A percentile compares a stretch with the other conserved stretches of the same genome.
phyloP scores from a whole-genome alignment of 176 grass and related monocot genomes.

The Thinopyrum elongatum region DNA sequence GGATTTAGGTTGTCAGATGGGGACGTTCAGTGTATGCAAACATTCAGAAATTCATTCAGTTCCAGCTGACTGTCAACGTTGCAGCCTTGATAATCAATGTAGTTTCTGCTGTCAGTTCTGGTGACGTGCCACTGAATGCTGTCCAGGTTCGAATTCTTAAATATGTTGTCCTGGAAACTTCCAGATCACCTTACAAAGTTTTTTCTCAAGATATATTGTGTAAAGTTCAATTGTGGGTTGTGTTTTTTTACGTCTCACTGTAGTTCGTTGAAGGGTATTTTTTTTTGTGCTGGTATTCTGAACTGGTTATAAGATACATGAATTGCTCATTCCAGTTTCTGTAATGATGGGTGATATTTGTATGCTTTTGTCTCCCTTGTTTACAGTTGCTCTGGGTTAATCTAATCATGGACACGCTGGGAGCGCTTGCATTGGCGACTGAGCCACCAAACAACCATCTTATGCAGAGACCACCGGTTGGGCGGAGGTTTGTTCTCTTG shows the following conservation, averaged over 20 bases:
- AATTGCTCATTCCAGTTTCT: background rate
- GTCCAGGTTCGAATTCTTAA: slow-evolving; percentile 67
- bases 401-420: slow-evolving; percentile 96
- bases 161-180: background rate
- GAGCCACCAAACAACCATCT: slow-evolving; percentile 82
- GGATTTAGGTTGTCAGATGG: slow-evolving; percentile 87
- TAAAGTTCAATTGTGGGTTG: background rate
- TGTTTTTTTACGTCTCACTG: background rate
- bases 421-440: slow-evolving; percentile 94
- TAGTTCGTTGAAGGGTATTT: background rate
- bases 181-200: background rate
- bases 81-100: slow-evolving; percentile 94
- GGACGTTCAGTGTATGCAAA: slow-evolving; percentile 93
- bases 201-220: background rate
- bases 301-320: background rate
- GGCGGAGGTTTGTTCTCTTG: slow-evolving; percentile 60
- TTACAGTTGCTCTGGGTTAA: slow-evolving; percentile 93
- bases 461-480: slow-evolving; percentile 77
- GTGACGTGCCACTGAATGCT: slow-evolving; percentile 89
- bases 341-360: background rate
- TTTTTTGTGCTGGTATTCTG: background rate
- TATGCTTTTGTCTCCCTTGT: background rate
- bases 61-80: slow-evolving; percentile 93
- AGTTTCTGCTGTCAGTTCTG: slow-evolving; percentile 78
- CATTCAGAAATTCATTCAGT: slow-evolving; percentile 98